These are phyloP conservation scores for Cyclaneusma minus DNA, from an alignment of 2,329 filamentous ascomycete species.

Conservation along the genomic window DNA sequence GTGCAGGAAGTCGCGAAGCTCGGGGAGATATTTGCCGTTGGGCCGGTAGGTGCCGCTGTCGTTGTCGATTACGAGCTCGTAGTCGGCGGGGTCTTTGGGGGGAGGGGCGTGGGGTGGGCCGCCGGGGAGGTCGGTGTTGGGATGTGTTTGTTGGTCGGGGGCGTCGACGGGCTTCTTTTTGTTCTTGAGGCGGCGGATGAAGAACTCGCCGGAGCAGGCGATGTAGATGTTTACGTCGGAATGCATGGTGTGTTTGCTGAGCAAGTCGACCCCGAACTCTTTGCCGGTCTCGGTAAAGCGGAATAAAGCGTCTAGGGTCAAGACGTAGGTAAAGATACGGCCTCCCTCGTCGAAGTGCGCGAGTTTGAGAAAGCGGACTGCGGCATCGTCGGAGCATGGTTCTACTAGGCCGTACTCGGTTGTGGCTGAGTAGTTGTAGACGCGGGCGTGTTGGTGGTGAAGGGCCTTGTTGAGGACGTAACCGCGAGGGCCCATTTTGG, in stretches of 20 bases:
- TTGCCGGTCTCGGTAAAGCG: conserved; percentile 93
- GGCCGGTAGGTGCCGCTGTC: conserved; percentile 89
- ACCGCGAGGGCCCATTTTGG: conserved; percentile 59
- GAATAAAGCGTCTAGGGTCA: conserved; percentile 74
- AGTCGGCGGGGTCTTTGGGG: conserved; percentile 37
- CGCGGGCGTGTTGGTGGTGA: conserved; percentile 74
- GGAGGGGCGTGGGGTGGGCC: conserved; percentile 28
- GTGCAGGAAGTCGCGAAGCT: conserved; percentile 55
- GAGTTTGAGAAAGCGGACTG: conserved; percentile 70
- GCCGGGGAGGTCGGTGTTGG: conserved; percentile 28
- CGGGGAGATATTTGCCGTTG: conserved; percentile 58
- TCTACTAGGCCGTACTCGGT: conserved; percentile 59
- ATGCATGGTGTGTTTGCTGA: conserved; percentile 96
- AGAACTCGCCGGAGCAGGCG: conserved; percentile 86
- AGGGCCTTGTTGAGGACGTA: conserved; percentile 70
- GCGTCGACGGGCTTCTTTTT: conserved; percentile 26
- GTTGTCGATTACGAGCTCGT: conserved; percentile 88
- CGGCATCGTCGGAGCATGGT: conserved; percentile 52
- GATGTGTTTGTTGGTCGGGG: conserved; percentile 34
- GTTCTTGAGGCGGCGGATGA: conserved; percentile 55
- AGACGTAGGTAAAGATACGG: conserved; percentile 79
- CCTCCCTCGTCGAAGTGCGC: conserved; percentile 76
- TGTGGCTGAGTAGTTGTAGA: conserved; percentile 74
- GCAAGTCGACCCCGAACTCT: conserved; percentile 83
- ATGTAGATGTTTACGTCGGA: conserved; percentile 84